Percentiles rank a stretch among this genome's conserved stretches.
Evolutionary conservation across 2,329 filamentous ascomycete species (phyloP).

Genomic region (Sarocladium oryzae): DNA sequence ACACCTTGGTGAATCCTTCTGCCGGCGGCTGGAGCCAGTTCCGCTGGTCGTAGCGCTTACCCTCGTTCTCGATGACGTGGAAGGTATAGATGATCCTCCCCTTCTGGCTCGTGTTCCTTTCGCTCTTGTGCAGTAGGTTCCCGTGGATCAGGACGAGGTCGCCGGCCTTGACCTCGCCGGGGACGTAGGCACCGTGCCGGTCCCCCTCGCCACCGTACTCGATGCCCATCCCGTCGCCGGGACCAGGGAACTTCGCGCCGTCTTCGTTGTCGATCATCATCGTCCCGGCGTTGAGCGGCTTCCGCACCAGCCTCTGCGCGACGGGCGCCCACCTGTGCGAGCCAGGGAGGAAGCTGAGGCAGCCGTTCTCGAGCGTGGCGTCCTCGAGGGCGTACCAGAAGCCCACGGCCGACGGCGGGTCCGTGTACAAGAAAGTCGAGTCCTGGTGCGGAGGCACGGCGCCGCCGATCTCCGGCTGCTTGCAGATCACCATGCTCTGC

Average conservation of each 20-base stretch:
- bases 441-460: conserved; percentile 90
- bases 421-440: conserved; percentile 84
- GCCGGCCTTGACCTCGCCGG: conserved; percentile 85
- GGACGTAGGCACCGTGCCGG: conserved; percentile 55
- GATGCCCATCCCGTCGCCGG: conserved; percentile 16
- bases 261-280: conserved; percentile 62
- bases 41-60: conserved; percentile 66
- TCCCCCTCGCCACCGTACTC: conserved; percentile 37
- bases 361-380: conserved; percentile 79
- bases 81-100: conserved; percentile 96
- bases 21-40: conserved; percentile 91
- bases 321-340: conserved; percentile 72
- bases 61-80: conserved; percentile 83
- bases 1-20: conserved; percentile 70
- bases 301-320: conserved; percentile 67
- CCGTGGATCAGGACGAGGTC: conserved; percentile 91
- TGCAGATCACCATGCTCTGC: conserved; percentile 98
- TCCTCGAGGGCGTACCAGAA: conserved; percentile 99
- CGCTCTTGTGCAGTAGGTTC: conserved; percentile 92
- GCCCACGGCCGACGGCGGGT: conserved; percentile 81
- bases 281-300: conserved; percentile 46
- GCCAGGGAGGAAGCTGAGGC: conserved; percentile 77
- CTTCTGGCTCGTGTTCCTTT: conserved; percentile 80
- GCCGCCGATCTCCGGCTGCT: conserved; percentile 92
- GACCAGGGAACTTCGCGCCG: conserved; percentile 54